Evolutionary conservation across 371 early-diverging fungal genomes (phyloP).

Genomic region (Mortierella sp.): DNA sequence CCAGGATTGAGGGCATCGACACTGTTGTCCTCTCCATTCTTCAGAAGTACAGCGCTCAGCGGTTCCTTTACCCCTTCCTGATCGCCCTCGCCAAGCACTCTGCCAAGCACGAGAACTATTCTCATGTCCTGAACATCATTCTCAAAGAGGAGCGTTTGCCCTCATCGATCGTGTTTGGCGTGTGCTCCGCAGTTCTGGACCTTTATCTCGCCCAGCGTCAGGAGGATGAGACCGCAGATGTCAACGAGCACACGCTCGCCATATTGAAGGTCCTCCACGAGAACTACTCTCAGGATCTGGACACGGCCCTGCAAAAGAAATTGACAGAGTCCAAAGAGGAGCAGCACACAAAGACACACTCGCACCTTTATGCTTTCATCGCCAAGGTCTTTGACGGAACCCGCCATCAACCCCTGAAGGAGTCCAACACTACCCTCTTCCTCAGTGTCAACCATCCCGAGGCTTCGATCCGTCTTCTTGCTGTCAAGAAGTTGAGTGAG

Average conservation of each 20-base stretch:
- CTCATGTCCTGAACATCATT: slow-evolving; percentile 57
- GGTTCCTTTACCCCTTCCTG: slow-evolving; percentile 62
- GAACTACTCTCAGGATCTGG: slow-evolving; percentile 66
- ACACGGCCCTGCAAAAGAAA: slow-evolving; percentile 61
- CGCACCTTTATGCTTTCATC: slow-evolving; percentile 68
- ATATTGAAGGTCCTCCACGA: slow-evolving; percentile 66
- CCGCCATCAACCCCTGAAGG: slow-evolving; percentile 69
- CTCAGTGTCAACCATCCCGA: slow-evolving; percentile 78
- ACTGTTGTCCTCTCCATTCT: slow-evolving; percentile 56
- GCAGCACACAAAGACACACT: slow-evolving; percentile 43
- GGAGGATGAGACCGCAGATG: slow-evolving; percentile 27
- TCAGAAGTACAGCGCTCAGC: slow-evolving; percentile 64
- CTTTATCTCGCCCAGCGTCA: slow-evolving; percentile 55
- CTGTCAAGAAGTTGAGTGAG: slow-evolving; percentile 67
- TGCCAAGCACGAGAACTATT: slow-evolving; percentile 39
- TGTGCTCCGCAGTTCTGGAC: slow-evolving; percentile 59
- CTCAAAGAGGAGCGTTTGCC: slow-evolving; percentile 60
- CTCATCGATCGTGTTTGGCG: slow-evolving; percentile 55
- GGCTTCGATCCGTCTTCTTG: slow-evolving; percentile 68
- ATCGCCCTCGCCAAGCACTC: slow-evolving; percentile 43
- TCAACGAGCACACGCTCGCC: slow-evolving; percentile 43
- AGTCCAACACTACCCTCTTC: slow-evolving; percentile 77
- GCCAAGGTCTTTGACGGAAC: slow-evolving; percentile 72
- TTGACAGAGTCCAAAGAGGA: slow-evolving; percentile 50
- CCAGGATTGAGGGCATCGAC: slow-evolving; percentile 46